Conservation (phyloP, 192 early-diverging fungal species). For the Coemansia javaensis region DNA sequence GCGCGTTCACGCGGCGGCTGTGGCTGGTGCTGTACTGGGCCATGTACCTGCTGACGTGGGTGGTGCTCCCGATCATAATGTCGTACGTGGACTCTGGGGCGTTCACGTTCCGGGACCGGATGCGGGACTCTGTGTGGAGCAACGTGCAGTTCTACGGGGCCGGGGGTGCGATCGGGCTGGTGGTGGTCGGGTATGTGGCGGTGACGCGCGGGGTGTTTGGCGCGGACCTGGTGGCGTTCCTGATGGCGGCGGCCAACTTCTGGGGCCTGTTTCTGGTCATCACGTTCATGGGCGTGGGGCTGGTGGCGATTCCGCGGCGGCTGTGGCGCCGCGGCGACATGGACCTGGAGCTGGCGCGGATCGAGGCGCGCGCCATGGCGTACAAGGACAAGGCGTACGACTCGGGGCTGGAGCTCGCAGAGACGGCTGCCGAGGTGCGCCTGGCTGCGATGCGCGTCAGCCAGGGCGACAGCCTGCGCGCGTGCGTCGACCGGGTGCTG, state of each 20-base stretch:
- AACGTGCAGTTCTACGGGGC: constrained; percentile 80
- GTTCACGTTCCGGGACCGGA: constrained; percentile 61
- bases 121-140: constrained; percentile 71
- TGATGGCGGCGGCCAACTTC: constrained; percentile 92
- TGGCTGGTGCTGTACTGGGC: constrained; percentile 91
- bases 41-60: constrained; percentile 77
- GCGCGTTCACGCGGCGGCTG: constrained; percentile 64
- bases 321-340: constrained; percentile 75
- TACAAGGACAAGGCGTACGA: constrained; percentile 80
- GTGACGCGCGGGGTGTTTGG: constrained; percentile 52
- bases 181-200: constrained; percentile 71
- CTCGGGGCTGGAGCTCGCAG: constrained; percentile 75
- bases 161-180: constrained; percentile 61
- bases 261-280: constrained; percentile 88
- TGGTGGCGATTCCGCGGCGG: constrained; percentile 82
- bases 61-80: constrained; percentile 78
- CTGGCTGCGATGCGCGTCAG: constrained; percentile 29
- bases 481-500: constrained; percentile 61
- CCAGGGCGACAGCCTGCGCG: constrained; percentile 52
- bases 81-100: constrained; percentile 83
- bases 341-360: constrained; percentile 55
- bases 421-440: constrained; percentile 44
- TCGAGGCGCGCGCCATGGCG: constrained; percentile 62
- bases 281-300: constrained; percentile 88
- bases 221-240: constrained; percentile 61